Percentiles rank a stretch among this genome's conserved stretches.
Evolutionary conservation across 352 stramenopile species (phyloP).

Genomic region (Pythium rhizo-oryzae): DNA sequence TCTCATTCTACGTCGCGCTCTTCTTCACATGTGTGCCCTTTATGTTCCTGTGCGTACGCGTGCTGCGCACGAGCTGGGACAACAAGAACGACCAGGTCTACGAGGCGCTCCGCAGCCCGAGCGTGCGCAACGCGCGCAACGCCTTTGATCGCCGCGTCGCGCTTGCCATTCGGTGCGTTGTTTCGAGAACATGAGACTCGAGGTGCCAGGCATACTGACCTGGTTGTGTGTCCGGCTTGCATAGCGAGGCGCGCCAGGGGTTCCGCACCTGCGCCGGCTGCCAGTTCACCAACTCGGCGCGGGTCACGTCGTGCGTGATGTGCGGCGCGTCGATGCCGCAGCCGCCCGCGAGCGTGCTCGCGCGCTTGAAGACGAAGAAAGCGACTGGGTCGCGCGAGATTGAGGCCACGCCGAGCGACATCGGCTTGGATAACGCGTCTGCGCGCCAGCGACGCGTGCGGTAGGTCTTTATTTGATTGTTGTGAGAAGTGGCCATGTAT

Average conservation of each 20-base stretch:
- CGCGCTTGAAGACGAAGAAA: background rate
- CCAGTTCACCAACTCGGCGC: slow-evolving; percentile 22
- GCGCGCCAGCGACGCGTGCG: slow-evolving; percentile 13
- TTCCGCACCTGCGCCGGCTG: slow-evolving; percentile 18
- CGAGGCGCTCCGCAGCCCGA: slow-evolving; percentile 30
- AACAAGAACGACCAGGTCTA: slow-evolving; percentile 32
- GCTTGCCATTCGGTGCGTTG: slow-evolving; percentile 23
- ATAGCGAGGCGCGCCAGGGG: slow-evolving; percentile 17
- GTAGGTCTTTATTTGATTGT: background rate
- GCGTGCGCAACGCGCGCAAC: slow-evolving; percentile 26
- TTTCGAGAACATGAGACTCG: background rate
- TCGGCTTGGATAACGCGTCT: background rate
- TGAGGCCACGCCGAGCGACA: background rate
- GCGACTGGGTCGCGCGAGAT: background rate
- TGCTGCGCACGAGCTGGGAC: slow-evolving; percentile 26
- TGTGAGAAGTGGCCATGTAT: too few species aligned
- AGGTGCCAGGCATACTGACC: background rate
- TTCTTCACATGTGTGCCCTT: slow-evolving; percentile 27
- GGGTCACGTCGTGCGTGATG: slow-evolving; percentile 16
- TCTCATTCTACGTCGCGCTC: slow-evolving; percentile 23
- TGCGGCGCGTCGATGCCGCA: slow-evolving; percentile 13
- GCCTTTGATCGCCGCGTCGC: slow-evolving; percentile 25
- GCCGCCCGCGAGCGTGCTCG: background rate
- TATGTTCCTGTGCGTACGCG: slow-evolving; percentile 19
- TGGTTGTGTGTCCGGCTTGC: background rate